Percentiles rank a stretch among this genome's conserved stretches.
Conservation (phyloP, 2,329 filamentous ascomycete genomes). For the Diaporthe helianthi region DNA sequence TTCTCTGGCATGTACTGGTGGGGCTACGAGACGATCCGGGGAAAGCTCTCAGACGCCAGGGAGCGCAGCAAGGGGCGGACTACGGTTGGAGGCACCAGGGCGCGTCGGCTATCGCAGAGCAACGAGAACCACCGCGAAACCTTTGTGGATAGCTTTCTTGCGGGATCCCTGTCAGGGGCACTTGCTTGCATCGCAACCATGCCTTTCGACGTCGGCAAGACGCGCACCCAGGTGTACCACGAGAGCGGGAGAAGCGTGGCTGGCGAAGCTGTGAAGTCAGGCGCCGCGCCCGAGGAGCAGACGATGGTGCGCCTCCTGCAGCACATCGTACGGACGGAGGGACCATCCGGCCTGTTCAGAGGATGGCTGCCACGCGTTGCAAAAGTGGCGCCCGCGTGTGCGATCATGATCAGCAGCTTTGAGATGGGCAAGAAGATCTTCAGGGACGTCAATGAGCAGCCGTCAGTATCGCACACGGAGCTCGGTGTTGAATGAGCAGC, state of each 20-base stretch:
- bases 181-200: constrained; percentile 89
- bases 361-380: constrained; percentile 92
- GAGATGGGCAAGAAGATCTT: constrained; percentile 94
- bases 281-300: constrained; percentile 71
- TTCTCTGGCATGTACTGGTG: constrained; percentile 99
- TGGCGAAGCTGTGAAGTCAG: constrained; percentile 45
- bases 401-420: constrained; percentile 99
- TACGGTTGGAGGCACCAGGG: constrained; percentile 48
- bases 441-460: constrained; percentile 70
- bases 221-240: constrained; percentile 83
- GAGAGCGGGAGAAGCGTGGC: constrained; percentile 53
- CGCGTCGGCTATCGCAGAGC: constrained; percentile 64
- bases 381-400: constrained; percentile 95
- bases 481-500: constrained; percentile 19
- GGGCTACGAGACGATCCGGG: constrained; percentile 88
- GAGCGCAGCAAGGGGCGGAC: constrained; percentile 55
- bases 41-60: constrained; percentile 72
- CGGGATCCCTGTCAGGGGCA: constrained; percentile 83
- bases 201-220: constrained; percentile 98
- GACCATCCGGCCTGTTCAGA: constrained; percentile 79
- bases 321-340: constrained; percentile 90
- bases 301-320: constrained; percentile 84
- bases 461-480: constrained; percentile 40
- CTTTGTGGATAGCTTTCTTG: constrained; percentile 87
- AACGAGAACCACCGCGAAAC: constrained; percentile 77